phyloP scores from a whole-genome alignment of 2,329 filamentous ascomycete genomes.

The Aaosphaeria arxii region DNA sequence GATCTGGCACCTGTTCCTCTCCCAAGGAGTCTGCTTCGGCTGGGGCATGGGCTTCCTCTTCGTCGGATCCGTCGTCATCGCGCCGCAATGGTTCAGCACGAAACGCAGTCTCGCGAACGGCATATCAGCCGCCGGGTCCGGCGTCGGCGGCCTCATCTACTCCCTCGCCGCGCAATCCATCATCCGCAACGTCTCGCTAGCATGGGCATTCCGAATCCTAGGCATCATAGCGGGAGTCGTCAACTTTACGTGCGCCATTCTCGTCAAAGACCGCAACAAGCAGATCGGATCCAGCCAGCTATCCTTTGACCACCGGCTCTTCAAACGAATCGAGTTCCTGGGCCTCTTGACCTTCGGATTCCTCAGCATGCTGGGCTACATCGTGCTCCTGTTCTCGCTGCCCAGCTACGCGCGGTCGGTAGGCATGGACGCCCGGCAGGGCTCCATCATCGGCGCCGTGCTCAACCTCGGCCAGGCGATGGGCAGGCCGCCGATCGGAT shows the following conservation, averaged over 20 bases:
- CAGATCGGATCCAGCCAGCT: slow-evolving; percentile 64
- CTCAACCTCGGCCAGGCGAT: slow-evolving; percentile 67
- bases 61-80: slow-evolving; percentile 63
- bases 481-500: slow-evolving; percentile 69
- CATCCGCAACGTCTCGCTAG: slow-evolving; percentile 61
- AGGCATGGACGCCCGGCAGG: slow-evolving; percentile 65
- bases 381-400: slow-evolving; percentile 73
- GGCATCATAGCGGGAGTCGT: slow-evolving; percentile 63
- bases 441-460: slow-evolving; percentile 68
- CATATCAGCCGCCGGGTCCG: slow-evolving; percentile 65
- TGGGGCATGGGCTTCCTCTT: slow-evolving; percentile 75
- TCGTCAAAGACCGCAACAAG: slow-evolving; percentile 71
- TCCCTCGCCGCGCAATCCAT: slow-evolving; percentile 66
- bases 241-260: slow-evolving; percentile 60
- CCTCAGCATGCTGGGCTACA: slow-evolving; percentile 70
- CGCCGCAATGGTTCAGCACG: slow-evolving; percentile 72
- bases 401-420: slow-evolving; percentile 70
- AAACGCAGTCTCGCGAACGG: slow-evolving; percentile 68
- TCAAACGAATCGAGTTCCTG: slow-evolving; percentile 61
- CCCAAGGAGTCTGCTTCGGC: slow-evolving; percentile 75
- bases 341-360: slow-evolving; percentile 66
- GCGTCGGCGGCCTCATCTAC: slow-evolving; percentile 71
- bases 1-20: slow-evolving; percentile 75
- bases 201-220: slow-evolving; percentile 66
- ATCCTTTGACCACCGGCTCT: slow-evolving; percentile 63